Conservation (phyloP, 1,284 basidiomycete genomes). For the Cutaneotrichosporon daszewskae region DNA sequence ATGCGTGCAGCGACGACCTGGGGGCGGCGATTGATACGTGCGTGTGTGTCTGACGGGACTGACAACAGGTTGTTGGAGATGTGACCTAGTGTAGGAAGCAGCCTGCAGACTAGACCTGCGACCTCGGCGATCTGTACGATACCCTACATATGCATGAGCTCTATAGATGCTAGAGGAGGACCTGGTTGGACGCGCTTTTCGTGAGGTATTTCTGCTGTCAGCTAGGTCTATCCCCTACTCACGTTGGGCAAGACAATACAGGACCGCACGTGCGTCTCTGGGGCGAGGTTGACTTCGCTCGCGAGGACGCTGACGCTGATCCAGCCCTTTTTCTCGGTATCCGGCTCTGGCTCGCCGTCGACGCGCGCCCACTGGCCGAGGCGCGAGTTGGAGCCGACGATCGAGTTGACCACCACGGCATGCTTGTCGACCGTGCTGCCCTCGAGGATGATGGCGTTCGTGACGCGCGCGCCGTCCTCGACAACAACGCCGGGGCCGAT, state of each 20-base stretch:
- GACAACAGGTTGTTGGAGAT: slow-evolving; percentile 17
- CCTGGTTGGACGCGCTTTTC: slow-evolving; percentile 49
- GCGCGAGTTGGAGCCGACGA: slow-evolving; percentile 45
- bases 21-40: slow-evolving; percentile 73
- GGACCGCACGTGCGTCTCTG: slow-evolving; percentile 45
- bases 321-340: slow-evolving; percentile 44
- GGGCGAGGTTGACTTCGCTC: slow-evolving; percentile 47
- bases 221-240: slow-evolving; percentile 7
- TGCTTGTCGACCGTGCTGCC: slow-evolving; percentile 49
- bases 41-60: slow-evolving; percentile 2
- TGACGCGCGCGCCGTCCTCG: slow-evolving; percentile 49
- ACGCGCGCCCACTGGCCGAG: slow-evolving; percentile 52
- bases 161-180: slow-evolving; percentile 48
- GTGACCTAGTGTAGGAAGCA: slow-evolving; percentile 2
- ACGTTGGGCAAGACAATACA: slow-evolving; percentile 52
- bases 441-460: slow-evolving; percentile 51
- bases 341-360: slow-evolving; percentile 48
- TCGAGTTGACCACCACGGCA: slow-evolving; percentile 49
- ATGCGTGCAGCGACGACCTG: slow-evolving; percentile 79
- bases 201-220: slow-evolving; percentile 46
- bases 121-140: not conserved
- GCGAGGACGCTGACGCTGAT: slow-evolving; percentile 50
- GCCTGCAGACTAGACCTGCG: not conserved
- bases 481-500: slow-evolving; percentile 48
- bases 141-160: not conserved